A percentile compares a stretch with the other conserved stretches of the same genome.
These are phyloP conservation scores for Cryphonectria naterciae DNA, from an alignment of 2,329 filamentous ascomycete species.

Conservation along the genomic window DNA sequence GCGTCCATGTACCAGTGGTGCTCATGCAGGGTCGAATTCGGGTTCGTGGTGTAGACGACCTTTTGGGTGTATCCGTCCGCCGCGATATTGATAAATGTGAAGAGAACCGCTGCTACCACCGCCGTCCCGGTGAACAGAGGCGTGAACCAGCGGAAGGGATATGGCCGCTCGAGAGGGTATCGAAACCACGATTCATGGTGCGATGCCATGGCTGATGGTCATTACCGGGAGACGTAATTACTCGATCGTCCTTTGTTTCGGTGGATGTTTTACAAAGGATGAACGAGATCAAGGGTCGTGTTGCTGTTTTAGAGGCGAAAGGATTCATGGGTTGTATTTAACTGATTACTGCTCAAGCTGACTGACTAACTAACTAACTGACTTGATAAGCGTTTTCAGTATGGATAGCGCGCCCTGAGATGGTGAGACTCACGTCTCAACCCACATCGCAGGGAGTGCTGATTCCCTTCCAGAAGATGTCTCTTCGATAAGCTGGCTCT, in stretches of 20 bases:
- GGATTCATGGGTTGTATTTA: background rate
- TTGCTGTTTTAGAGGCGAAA: background rate
- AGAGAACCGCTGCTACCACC: background rate
- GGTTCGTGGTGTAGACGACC: constrained; percentile 20
- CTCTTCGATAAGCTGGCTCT: background rate
- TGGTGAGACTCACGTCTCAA: background rate
- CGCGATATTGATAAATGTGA: constrained; percentile 25
- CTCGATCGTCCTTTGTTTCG: background rate
- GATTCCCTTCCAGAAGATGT: background rate
- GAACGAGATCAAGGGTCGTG: background rate
- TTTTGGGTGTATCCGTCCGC: constrained; percentile 21
- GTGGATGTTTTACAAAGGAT: background rate
- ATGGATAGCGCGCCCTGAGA: background rate
- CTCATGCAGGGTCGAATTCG: constrained; percentile 19
- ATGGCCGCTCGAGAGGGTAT: constrained; percentile 24
- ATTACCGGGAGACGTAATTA: background rate
- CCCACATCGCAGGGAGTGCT: background rate
- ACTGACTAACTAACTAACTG: background rate
- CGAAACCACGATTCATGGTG: constrained; percentile 17
- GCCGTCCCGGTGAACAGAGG: constrained; percentile 14
- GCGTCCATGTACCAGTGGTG: constrained; percentile 23
- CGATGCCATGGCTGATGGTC: constrained; percentile 1
- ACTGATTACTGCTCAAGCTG: background rate
- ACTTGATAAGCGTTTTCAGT: background rate
- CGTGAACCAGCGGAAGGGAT: constrained; percentile 28